These are phyloP conservation scores for Inga oerstediana DNA, from an alignment of 306 rosid genomes.

Conservation along the genomic window DNA sequence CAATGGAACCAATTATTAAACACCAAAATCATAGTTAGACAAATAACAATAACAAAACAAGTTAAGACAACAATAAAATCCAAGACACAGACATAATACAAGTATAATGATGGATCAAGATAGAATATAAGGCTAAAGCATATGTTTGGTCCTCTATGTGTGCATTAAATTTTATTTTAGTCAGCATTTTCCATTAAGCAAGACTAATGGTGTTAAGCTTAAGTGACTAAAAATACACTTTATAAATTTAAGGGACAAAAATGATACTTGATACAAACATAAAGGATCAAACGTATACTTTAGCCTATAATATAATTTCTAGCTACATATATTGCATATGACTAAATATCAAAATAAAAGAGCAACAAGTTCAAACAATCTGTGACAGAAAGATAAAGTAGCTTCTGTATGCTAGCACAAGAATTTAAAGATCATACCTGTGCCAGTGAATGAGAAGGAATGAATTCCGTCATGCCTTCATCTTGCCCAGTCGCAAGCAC, in stretches of 20 bases:
- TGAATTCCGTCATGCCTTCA: constrained; percentile 96
- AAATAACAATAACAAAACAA: not conserved
- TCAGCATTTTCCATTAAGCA: no score
- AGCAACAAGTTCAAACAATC: not conserved
- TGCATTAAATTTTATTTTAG: no score
- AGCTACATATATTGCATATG: not conserved
- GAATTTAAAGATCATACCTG: constrained; percentile 51
- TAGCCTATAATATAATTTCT: not conserved
- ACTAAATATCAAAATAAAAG: constrained; percentile 20
- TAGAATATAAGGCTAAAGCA: not conserved
- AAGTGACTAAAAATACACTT: no score
- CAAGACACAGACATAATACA: constrained; percentile 1
- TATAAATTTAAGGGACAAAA: no score
- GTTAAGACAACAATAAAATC: constrained; percentile 24
- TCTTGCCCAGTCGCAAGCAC: constrained; percentile 99
- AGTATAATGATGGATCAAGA: not conserved
- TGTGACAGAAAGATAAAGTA: constrained; percentile 22
- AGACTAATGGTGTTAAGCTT: no score
- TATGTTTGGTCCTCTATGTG: no score
- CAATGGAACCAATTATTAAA: constrained; percentile 9
- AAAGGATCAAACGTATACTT: no score
- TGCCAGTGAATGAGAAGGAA: constrained; percentile 92
- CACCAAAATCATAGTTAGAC: not conserved
- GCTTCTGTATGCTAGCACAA: constrained; percentile 8
- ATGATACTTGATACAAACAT: no score